Evolutionary conservation across 176 grass and related monocot species (phyloP).

Genomic region (Musa troglodytarum): DNA sequence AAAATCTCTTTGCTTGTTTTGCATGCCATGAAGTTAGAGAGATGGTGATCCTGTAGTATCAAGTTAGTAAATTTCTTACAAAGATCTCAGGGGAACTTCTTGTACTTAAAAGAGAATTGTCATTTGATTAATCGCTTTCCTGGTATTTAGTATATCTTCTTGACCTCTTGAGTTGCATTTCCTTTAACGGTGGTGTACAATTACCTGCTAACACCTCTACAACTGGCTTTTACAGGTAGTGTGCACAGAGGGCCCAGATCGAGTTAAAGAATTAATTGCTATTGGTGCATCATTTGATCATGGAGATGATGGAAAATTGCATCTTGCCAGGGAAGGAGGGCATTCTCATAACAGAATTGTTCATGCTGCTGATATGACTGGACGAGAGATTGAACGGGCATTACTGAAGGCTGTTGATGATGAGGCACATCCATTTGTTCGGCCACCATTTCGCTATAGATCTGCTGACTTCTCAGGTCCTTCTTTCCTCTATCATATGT

Average conservation of each 20-base stretch:
- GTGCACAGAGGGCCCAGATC: conserved; percentile 95
- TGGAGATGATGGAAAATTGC: conserved; percentile 80
- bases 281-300: conserved; percentile 97
- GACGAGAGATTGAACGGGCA: conserved; percentile 86
- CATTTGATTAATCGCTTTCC: too few relatives aligned
- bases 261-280: conserved; percentile 83
- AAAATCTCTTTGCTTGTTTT: too few relatives aligned
- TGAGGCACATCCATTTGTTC: conserved; percentile 68
- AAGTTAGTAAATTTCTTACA: background rate
- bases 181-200: background rate
- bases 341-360: conserved; percentile 99
- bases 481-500: background rate
- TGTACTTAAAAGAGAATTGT: too few relatives aligned
- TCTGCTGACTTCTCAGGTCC: conserved; percentile 78
- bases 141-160: too few relatives aligned
- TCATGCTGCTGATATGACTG: conserved; percentile 92
- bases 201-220: background rate
- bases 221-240: conserved; percentile 44
- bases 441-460: conserved; percentile 90
- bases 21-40: too few relatives aligned
- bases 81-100: background rate
- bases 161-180: too few relatives aligned
- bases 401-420: conserved; percentile 80
- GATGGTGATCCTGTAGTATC: too few relatives aligned
- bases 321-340: conserved; percentile 90